A percentile compares a stretch with the other conserved stretches of the same genome.
Evolutionary conservation across 441 rosid species (phyloP).

Genomic region (Geranium incanum): DNA sequence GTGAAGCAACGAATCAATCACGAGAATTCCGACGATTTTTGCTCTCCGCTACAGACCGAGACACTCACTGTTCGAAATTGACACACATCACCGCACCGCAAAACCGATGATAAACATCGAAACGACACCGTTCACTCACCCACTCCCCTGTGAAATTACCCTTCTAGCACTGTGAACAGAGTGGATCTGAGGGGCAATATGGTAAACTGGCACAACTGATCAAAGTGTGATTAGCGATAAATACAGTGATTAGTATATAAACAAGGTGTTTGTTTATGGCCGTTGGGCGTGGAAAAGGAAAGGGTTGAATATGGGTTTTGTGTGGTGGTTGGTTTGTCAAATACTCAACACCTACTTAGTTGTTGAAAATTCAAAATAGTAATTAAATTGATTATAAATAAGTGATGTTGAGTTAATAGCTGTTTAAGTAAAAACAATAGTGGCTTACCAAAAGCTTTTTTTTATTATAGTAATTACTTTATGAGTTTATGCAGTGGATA

Average conservation of each 20-base stretch:
- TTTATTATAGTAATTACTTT: no score
- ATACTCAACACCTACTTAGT: not conserved
- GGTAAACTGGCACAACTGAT: not conserved
- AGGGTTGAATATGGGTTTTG: not conserved
- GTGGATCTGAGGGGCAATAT: not conserved
- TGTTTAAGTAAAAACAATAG: no score
- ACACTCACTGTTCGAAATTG: not conserved
- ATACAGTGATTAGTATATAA: not conserved
- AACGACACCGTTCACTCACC: not conserved
- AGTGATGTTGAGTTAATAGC: no score
- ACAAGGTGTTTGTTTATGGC: not conserved
- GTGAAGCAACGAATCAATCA: not conserved
- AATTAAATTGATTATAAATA: not conserved
- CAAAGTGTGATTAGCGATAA: not conserved
- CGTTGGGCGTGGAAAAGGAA: not conserved
- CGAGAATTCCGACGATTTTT: not conserved
- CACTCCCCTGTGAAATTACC: not conserved
- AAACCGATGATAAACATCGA: not conserved
- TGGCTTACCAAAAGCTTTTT: no score
- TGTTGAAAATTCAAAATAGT: not conserved
- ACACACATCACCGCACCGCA: not conserved
- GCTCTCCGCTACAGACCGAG: not conserved
- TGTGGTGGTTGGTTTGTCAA: not conserved
- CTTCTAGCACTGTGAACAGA: not conserved
- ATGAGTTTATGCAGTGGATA: no score